Conservation (phyloP, 768 basidiomycete genomes). For the Tephrocybe sp. region DNA sequence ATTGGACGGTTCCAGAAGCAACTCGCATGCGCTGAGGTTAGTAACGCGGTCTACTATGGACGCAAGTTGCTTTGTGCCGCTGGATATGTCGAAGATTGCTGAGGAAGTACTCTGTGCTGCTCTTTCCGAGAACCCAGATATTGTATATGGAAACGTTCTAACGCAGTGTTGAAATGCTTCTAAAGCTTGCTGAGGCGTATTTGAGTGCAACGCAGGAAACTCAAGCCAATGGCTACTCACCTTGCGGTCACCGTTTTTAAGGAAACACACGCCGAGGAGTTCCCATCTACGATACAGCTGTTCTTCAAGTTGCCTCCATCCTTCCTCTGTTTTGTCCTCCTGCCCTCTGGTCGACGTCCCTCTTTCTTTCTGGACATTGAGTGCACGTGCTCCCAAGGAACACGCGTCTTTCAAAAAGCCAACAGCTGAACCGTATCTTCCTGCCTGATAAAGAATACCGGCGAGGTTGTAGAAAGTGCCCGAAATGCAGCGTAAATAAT, state of each 20-base stretch:
- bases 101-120: constrained; percentile 25
- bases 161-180: constrained; percentile 53
- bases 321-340: constrained; percentile 22
- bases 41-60: constrained; percentile 64
- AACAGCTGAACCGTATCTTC: constrained; percentile 57
- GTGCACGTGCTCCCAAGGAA: constrained; percentile 44
- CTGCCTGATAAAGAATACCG: constrained; percentile 66
- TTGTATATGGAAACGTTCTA: constrained; percentile 48
- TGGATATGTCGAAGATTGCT: constrained; percentile 37
- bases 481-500: constrained; percentile 66
- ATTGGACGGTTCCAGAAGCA: constrained; percentile 47
- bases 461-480: constrained; percentile 71
- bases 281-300: constrained; percentile 77
- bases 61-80: constrained; percentile 52
- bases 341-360: not conserved
- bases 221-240: constrained; percentile 34
- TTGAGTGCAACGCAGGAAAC: constrained; percentile 2
- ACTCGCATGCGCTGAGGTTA: constrained; percentile 64
- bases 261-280: constrained; percentile 73
- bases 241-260: constrained; percentile 74
- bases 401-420: constrained; percentile 68
- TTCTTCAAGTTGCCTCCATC: constrained; percentile 63
- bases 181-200: constrained; percentile 51
- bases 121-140: constrained; percentile 34
- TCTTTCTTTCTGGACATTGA: constrained; percentile 26